Base-by-base conservation (phyloP, 257 asterid species). In the Nicotiana tabacum region DNA sequence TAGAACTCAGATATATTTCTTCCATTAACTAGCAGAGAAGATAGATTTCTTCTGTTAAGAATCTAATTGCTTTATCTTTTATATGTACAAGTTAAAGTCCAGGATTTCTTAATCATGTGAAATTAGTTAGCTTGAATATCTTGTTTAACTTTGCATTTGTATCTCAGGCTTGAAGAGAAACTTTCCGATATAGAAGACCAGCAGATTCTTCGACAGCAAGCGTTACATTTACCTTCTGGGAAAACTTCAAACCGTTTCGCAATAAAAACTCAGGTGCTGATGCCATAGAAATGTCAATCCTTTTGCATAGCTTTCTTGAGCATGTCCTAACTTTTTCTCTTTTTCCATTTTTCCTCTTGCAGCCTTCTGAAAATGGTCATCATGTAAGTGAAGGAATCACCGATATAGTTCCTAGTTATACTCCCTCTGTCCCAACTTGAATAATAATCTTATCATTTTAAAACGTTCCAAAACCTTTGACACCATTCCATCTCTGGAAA, bases 141-240 rank as follows among this genome's bases (percentile, higher is more conserved):
- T 43, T 84, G 66, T 60, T 85, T 27, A 74, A 74, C 80, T 58
- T 82, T 89, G 27, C 80, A 55, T 83, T 72, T 68, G 66, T 51
- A 32, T 85, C 81, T 72, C 88, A 95, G 98, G 72, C 96, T 95
- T 35, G 90, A 91, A 88, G 98, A 93, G 83, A 95, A 92, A 87
- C 66, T 92, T 78, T 84, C 93, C 3, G 98, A 92, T 81, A 89
- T 92, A 83, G 96, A 92, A 89, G 90, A 89, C 66, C 91, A 91
- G 82, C 88, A 90, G 66, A 84, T 90, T 81, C 91, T 83, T 81
- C 88, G 93, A 77, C 92, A 89, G 62, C 93, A 92, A 89, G 89
- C 95, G 53, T 87, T 90, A 69, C 81, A 77, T 69, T 85, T 90
- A 81, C 86, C 93, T 5, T 76, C 92, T 69, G 94, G 92, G 77